These are phyloP conservation scores for Limonium bicolor DNA, from an alignment of 148 eudicot genomes.

Conservation along the genomic window DNA sequence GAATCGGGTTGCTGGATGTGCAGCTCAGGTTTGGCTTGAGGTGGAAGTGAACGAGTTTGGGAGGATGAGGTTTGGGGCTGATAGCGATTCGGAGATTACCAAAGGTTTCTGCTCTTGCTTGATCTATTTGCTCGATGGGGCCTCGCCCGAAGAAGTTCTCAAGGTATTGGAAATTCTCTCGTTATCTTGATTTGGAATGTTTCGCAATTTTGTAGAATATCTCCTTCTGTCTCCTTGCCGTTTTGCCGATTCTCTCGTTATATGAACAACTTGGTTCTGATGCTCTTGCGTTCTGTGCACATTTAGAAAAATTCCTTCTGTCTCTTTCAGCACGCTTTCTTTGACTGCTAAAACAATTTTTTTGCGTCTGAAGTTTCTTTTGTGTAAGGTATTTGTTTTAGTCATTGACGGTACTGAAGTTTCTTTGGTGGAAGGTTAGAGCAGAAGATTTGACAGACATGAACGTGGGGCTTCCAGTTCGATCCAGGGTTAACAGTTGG, in stretches of 20 bases:
- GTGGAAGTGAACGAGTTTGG: constrained; percentile 32
- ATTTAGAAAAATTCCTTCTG: too few relatives aligned
- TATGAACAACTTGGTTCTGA: too few relatives aligned
- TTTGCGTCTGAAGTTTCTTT: too few relatives aligned
- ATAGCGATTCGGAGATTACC: constrained; percentile 83
- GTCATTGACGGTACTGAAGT: too few relatives aligned
- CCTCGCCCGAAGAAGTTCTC: constrained; percentile 38
- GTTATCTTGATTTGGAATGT: not conserved
- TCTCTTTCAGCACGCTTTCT: too few relatives aligned
- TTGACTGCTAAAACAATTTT: too few relatives aligned
- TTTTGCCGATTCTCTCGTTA: too few relatives aligned
- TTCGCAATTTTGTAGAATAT: not conserved
- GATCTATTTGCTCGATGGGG: constrained; percentile 58
- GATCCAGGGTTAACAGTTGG: constrained; percentile 85
- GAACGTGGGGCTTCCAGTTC: constrained; percentile 68
- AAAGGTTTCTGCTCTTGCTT: constrained; percentile 84
- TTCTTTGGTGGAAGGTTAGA: constrained; percentile 19
- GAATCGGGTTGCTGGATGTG: constrained; percentile 61
- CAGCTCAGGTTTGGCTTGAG: constrained; percentile 77
- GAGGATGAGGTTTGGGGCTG: constrained; percentile 43
- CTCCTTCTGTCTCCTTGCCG: too few relatives aligned
- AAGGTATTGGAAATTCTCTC: constrained; percentile 8
- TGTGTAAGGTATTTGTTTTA: too few relatives aligned
- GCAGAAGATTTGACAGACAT: constrained; percentile 66
- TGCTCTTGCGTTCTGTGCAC: too few relatives aligned